Evolutionary conservation across 352 stramenopile genomes (phyloP).

Genomic region (Elongisporangium prolatum): DNA sequence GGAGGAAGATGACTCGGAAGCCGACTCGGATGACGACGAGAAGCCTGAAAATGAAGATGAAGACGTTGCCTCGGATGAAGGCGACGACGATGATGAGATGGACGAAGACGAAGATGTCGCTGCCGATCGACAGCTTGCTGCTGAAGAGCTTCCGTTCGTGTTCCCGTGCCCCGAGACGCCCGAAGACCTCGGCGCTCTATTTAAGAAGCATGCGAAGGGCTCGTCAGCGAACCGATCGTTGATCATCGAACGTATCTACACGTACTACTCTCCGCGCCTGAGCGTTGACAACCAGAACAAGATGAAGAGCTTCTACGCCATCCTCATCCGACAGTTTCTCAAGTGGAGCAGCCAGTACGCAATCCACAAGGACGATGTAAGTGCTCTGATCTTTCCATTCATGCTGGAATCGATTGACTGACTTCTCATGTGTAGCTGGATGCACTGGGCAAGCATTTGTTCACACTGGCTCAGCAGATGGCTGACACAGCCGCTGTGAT

Average conservation of each 20-base stretch:
- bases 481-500: constrained; percentile 84
- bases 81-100: constrained; percentile 39
- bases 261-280: constrained; percentile 92
- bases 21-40: constrained; percentile 35
- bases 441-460: constrained; percentile 79
- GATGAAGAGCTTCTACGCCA: constrained; percentile 96
- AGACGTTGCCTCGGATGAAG: constrained; percentile 85
- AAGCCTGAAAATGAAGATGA: constrained; percentile 37
- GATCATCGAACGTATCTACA: constrained; percentile 92
- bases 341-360: constrained; percentile 82
- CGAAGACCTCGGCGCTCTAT: constrained; percentile 87
- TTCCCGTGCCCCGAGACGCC: constrained; percentile 92
- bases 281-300: constrained; percentile 92
- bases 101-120: constrained; percentile 41
- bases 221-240: constrained; percentile 62
- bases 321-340: constrained; percentile 93
- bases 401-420: neutral
- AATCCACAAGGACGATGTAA: constrained; percentile 56
- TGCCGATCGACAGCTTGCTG: constrained; percentile 35
- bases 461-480: constrained; percentile 88
- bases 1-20: constrained; percentile 46
- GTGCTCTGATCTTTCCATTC: constrained; percentile 1
- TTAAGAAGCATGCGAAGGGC: constrained; percentile 84
- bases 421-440: constrained; percentile 63
- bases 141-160: constrained; percentile 91